These are phyloP conservation scores for Ascochyta clinopodiicola DNA, from an alignment of 2,329 filamentous ascomycete species.

Conservation along the genomic window DNA sequence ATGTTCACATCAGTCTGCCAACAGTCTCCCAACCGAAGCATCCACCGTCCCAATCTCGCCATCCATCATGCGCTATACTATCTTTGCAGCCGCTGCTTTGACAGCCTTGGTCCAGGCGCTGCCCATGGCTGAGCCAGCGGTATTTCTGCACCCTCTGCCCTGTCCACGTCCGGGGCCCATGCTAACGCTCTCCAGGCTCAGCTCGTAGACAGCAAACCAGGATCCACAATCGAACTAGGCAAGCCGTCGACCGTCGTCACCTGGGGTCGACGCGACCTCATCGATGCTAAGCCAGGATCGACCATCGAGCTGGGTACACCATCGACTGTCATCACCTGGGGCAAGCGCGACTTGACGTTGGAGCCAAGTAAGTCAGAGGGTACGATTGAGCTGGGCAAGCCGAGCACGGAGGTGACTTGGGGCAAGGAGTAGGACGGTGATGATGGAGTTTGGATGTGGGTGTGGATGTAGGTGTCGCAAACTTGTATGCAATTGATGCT, in stretches of 20 bases:
- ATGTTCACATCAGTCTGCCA: not conserved
- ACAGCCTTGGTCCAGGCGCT: not conserved
- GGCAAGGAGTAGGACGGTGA: not conserved
- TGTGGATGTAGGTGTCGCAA: not conserved
- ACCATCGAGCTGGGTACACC: conserved; percentile 22
- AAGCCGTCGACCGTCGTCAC: conserved; percentile 24
- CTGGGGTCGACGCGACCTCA: conserved; percentile 19
- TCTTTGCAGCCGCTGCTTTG: not conserved
- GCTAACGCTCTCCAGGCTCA: not conserved
- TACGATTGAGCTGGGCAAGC: conserved; percentile 24
- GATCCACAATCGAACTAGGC: conserved; percentile 17
- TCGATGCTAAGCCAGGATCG: conserved; percentile 5
- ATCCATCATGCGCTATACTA: not conserved
- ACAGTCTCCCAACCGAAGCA: not conserved
- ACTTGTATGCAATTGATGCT: not conserved
- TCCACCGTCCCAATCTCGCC: not conserved
- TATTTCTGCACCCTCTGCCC: not conserved
- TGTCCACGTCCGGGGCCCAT: too few species aligned
- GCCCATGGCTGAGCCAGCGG: not conserved
- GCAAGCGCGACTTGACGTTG: conserved; percentile 21
- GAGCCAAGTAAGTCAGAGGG: conserved; percentile 14
- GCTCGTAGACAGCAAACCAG: conserved; percentile 5
- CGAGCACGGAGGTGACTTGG: conserved; percentile 26
- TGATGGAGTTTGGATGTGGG: not conserved
- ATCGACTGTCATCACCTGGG: conserved; percentile 24